Evolutionary conservation across 169 alveolate species (phyloP), one percentile per base, ranked within the genome.

Genomic region (Perkinsus marinus): DNA sequence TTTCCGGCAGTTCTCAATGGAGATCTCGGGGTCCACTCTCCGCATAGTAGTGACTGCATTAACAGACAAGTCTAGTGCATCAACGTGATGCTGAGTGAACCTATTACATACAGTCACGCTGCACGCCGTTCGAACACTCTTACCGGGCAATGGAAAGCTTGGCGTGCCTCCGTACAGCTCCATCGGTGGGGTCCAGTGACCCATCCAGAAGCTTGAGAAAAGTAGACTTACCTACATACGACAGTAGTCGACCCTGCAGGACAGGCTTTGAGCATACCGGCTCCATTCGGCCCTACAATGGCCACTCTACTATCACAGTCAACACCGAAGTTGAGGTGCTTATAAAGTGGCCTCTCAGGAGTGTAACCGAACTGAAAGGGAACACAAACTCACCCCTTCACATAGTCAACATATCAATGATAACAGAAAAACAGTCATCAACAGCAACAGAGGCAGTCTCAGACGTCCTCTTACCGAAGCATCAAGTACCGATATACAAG

Each of bases 261-360:
- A 26, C 79, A 13, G 9, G 68, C 17, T 10, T 9, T 10, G 26
- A 9, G 26, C 22, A 13, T 57, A 57, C 79, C 91, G 0, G 97
- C 97, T 39, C 98, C 98, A 92, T 97, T 97, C 0, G 98, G 96
- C 26, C 98, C 98, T 16, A 97, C 97, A 91, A 97, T 93, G 41
- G 98, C 97, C 30, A 97, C 95, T 91, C 98, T 91, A 46, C 97
- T 93, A 22, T 95, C 95, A 94, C 94, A 91, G 93, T 95, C 97
- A 16, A 95, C 94, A 46, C 94, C 94, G 90, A 95, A 92, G 91
- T 95, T 95, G 69, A 95, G 93, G 90, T 93, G 38, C 47, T n/a
- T 89, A 41, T 89, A 89, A 10, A 89, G 91, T 38, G 46, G 38
- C 13, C 68, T 39, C 5, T 89, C 91, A 17, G 68, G 38, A 57